phyloP scores from a whole-genome alignment of 164 flowering plant species.

The Dillenia suffruticosa region DNA sequence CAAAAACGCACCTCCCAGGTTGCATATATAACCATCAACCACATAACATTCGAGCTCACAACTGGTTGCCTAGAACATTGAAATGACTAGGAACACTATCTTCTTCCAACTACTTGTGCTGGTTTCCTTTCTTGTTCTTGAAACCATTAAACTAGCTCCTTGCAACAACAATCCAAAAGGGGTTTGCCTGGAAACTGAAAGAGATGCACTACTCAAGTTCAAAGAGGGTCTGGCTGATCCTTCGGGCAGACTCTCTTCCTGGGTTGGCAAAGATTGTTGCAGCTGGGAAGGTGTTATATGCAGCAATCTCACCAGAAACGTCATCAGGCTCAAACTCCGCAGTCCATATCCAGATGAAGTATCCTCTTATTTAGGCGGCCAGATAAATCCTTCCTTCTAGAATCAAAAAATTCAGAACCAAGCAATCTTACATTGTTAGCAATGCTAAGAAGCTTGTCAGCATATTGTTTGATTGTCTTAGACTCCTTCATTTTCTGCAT shows the following conservation, averaged over 20 bases:
- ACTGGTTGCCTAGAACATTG: no score
- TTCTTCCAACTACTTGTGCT: background rate
- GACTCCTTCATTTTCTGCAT: no score
- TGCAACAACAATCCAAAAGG: background rate
- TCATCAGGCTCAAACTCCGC: conserved; percentile 12
- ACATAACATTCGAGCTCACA: no score
- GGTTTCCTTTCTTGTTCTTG: background rate
- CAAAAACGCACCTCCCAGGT: no score
- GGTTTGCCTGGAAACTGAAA: background rate
- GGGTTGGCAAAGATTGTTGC: conserved; percentile 18
- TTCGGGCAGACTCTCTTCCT: conserved; percentile 11
- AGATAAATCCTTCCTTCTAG: conserved; percentile 18
- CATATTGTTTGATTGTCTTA: no score
- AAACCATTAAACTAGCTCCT: background rate
- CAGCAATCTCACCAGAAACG: conserved; percentile 11
- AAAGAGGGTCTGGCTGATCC: conserved; percentile 8
- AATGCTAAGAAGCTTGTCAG: no score
- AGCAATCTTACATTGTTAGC: no score
- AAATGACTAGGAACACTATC: background rate
- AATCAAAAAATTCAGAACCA: no score
- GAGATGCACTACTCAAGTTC: conserved; percentile 9
- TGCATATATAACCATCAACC: no score
- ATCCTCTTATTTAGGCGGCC: conserved; percentile 1
- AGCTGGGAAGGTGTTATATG: conserved; percentile 14
- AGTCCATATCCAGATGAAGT: background rate